A percentile compares a stretch with the other conserved stretches of the same genome.
Conservation (phyloP, 495 filamentous ascomycete species). For the Xylaria intraflava region DNA sequence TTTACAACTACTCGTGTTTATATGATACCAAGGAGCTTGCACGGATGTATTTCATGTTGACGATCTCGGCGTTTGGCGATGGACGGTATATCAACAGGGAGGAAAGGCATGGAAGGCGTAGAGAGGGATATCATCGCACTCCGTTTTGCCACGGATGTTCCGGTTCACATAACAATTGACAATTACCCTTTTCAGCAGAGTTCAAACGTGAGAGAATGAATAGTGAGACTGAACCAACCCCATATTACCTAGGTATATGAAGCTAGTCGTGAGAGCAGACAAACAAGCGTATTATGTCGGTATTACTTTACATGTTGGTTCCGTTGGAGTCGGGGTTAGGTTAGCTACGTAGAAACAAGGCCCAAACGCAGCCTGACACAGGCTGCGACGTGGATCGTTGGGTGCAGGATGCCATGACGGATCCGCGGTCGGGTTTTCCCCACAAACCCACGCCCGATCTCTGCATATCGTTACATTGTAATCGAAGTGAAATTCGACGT, state of each 20-base stretch:
- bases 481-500: too few species aligned
- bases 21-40: constrained; percentile 25
- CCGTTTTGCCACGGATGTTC: too few species aligned
- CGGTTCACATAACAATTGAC: too few species aligned
- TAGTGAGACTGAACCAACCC: too few species aligned
- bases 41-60: constrained; percentile 9
- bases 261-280: too few species aligned
- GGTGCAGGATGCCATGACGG: neutral
- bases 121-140: neutral
- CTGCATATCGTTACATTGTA: too few species aligned
- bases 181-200: too few species aligned
- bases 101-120: neutral
- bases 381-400: constrained; percentile 5
- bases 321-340: neutral
- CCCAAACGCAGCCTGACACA: constrained; percentile 7
- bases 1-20: constrained; percentile 3
- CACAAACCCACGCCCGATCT: too few species aligned
- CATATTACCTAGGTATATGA: too few species aligned
- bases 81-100: neutral
- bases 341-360: neutral
- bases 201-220: too few species aligned
- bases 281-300: too few species aligned
- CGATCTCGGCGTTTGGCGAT: neutral
- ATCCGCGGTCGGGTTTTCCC: neutral
- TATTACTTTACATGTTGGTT: too few species aligned